These are phyloP conservation scores for Isochrysis galbana DNA, from an alignment of 78 protist genomes.

Conservation along the genomic window DNA sequence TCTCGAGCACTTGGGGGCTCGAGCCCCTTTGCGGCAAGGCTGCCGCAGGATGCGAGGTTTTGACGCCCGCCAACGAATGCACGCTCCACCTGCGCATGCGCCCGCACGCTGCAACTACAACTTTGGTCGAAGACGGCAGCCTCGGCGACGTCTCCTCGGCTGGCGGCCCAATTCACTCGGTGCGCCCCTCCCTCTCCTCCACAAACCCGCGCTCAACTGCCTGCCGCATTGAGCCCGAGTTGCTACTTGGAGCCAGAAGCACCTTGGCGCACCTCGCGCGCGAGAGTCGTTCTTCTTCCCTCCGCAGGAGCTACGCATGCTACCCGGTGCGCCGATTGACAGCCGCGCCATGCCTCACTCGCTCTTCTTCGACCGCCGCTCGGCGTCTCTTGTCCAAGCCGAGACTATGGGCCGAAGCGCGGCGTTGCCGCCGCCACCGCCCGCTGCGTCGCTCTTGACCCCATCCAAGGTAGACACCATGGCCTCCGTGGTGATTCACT, in stretches of 20 bases:
- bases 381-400: not conserved
- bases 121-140: too few species aligned
- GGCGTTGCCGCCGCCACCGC: not conserved
- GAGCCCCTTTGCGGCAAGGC: not conserved
- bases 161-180: not conserved
- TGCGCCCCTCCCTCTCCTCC: not conserved
- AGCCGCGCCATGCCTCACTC: not conserved
- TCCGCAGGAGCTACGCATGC: too few species aligned
- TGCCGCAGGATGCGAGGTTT: not conserved
- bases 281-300: too few species aligned
- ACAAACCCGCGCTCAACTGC: too few species aligned
- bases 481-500: not conserved
- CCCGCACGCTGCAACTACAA: too few species aligned
- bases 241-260: not conserved
- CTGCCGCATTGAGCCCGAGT: too few species aligned
- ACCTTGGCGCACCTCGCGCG: too few species aligned
- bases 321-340: not conserved
- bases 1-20: not conserved
- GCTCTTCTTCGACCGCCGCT: not conserved
- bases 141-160: too few species aligned
- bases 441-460: not conserved
- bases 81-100: not conserved
- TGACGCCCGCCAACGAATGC: not conserved
- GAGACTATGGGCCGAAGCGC: not conserved
- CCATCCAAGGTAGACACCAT: not conserved